Evolutionary conservation across 2,329 filamentous ascomycete genomes (phyloP).

Genomic region (Colletotrichum chlorophyti): DNA sequence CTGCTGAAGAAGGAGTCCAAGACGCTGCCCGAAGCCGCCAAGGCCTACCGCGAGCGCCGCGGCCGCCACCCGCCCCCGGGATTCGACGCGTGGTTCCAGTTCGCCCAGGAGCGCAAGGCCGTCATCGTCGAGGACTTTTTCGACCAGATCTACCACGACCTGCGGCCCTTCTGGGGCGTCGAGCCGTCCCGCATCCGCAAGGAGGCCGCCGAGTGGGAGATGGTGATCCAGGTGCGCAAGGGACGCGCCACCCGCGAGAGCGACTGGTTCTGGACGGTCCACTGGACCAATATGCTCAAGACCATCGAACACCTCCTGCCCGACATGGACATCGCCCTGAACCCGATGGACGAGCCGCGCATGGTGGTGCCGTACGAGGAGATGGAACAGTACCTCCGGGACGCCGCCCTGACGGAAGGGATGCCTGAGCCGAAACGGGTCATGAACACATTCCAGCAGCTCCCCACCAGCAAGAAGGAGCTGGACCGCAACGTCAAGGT

Average conservation of each 20-base stretch:
- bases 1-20: constrained; percentile 48
- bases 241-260: constrained; percentile 57
- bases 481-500: constrained; percentile 42
- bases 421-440: constrained; percentile 53
- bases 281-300: constrained; percentile 61
- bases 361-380: constrained; percentile 70
- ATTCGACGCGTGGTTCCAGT: constrained; percentile 55
- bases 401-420: constrained; percentile 54
- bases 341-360: constrained; percentile 72
- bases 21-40: constrained; percentile 51
- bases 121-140: constrained; percentile 56
- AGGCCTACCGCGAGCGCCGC: constrained; percentile 50
- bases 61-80: constrained; percentile 58
- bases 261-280: constrained; percentile 65
- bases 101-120: constrained; percentile 48
- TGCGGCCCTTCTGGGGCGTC: constrained; percentile 61
- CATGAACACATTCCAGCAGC: constrained; percentile 48
- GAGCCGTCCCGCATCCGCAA: constrained; percentile 55
- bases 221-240: constrained; percentile 65
- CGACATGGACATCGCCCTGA: constrained; percentile 73
- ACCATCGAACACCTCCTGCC: constrained; percentile 63
- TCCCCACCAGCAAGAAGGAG: constrained; percentile 45
- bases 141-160: constrained; percentile 60
- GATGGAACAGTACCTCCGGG: constrained; percentile 59
- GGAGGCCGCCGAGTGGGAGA: constrained; percentile 62